These are phyloP conservation scores for Fallopia convolvulus DNA, from an alignment of 148 eudicot species.

Conservation along the genomic window DNA sequence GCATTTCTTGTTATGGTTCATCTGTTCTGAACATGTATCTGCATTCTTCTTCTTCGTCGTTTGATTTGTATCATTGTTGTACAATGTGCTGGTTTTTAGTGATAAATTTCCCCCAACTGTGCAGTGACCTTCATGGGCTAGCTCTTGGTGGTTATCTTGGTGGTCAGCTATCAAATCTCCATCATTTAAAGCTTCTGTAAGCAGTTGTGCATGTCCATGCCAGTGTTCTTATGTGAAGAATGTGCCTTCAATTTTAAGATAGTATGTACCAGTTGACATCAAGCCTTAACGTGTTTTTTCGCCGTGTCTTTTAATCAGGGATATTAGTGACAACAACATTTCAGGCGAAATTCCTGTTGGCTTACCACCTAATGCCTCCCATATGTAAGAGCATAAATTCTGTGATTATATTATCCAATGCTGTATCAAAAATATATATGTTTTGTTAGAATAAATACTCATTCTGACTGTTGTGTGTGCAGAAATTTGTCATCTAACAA, in stretches of 20 bases:
- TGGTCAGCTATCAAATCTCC: constrained; percentile 44
- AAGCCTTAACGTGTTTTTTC: background rate
- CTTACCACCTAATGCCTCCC: constrained; percentile 68
- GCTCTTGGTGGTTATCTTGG: constrained; percentile 58
- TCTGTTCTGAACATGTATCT: constrained; percentile 62
- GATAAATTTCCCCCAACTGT: background rate
- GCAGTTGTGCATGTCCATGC: constrained; percentile 13
- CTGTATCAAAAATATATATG: background rate
- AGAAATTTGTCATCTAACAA: constrained; percentile 75
- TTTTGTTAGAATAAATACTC: background rate
- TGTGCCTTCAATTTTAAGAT: background rate
- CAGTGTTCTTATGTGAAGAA: background rate
- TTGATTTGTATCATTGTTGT: background rate
- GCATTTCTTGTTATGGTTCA: constrained; percentile 69
- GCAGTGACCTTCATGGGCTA: constrained; percentile 61
- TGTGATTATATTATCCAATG: background rate
- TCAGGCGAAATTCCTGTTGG: constrained; percentile 61
- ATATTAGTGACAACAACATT: constrained; percentile 61
- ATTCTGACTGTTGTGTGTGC: constrained; percentile 15
- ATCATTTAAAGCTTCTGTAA: constrained; percentile 59
- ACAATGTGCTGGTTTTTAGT: background rate
- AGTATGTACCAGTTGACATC: background rate
- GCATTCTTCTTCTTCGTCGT: background rate
- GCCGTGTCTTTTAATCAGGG: constrained; percentile 33
- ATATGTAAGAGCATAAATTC: constrained; percentile 44